Base-by-base conservation (phyloP, 306 rosid genomes). In the Begonia loranthoides region DNA sequence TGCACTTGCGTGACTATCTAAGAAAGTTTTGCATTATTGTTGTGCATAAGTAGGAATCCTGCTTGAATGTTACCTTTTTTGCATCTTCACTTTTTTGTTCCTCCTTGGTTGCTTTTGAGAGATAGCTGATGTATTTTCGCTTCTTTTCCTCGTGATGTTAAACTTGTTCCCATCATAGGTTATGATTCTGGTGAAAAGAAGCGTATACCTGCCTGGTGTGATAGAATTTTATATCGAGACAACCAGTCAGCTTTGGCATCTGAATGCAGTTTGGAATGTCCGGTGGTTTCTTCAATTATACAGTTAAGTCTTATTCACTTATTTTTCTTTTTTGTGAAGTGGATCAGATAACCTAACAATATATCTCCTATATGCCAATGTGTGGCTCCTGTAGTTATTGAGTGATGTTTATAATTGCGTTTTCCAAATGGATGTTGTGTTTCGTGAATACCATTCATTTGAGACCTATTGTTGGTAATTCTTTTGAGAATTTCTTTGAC, bases 121-220 rank as follows among this genome's bases (percentile, higher is more conserved):
- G 6, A 39, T 50, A 41, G 9, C 34, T 16, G 40, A 36, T 40
- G 21, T 45, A 28, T 60, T 45, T 14, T 9, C 14, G 19, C 41
- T 41, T 51, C 41, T 7, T 11, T 38, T 36, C 19, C n/a, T 59
- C 43, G 3, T 38, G 21, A 49, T 59, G 5, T 38, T 38, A 17
- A 59, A 8, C 13, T 15, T 34, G 21, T 59, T 16, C 17, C n/a
- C 17, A 13, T 45, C 69, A 64, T 19, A 74, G 97, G 97, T 45
- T 84, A 84, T 84, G 95, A 89, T 82, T 85, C 97, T 59, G 95
- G 97, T 63, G 97, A 89, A 67, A 89, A 89, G 83, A 89, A 82
- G 82, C 95, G 97, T 41, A 70, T 85, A 58, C 97, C 97, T 57
- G 97, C 97, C 50, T 89, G 97, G 97, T 89, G 97, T 58, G 97